Conservation (phyloP, 805 yeast species). For the Starmerella vaccinii region DNA sequence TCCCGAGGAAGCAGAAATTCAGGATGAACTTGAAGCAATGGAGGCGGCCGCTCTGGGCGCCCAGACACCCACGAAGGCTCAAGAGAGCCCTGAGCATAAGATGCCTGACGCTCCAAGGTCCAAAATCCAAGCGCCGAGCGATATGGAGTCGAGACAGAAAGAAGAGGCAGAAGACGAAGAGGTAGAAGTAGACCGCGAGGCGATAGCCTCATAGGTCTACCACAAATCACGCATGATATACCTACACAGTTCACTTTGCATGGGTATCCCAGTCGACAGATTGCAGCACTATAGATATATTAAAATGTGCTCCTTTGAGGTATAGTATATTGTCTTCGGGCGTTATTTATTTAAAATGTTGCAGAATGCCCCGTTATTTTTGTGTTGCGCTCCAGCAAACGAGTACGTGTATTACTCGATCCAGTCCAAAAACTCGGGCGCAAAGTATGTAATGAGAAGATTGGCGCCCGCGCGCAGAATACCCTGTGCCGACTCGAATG, state of each 20-base stretch:
- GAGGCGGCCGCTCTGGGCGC: slow-evolving; percentile 13
- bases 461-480: slow-evolving; percentile 93
- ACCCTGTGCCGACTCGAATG: slow-evolving; percentile 81
- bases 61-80: not conserved
- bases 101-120: slow-evolving; percentile 1
- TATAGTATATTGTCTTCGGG: too few species aligned
- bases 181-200: not conserved
- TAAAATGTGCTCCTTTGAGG: too few species aligned
- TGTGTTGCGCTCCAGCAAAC: not conserved
- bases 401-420: slow-evolving; percentile 3
- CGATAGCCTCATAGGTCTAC: too few species aligned
- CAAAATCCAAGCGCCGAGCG: not conserved
- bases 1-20: slow-evolving; percentile 30
- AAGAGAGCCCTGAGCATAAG: not conserved
- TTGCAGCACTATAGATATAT: too few species aligned
- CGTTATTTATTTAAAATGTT: not conserved
- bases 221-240: too few species aligned
- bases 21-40: slow-evolving; percentile 24
- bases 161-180: not conserved
- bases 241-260: too few species aligned
- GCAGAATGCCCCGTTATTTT: not conserved
- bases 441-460: slow-evolving; percentile 78
- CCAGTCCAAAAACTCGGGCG: slow-evolving; percentile 96
- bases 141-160: not conserved
- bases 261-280: too few species aligned